Percentiles rank a stretch among this genome's conserved stretches.
Conservation (phyloP, 495 filamentous ascomycete genomes). For the Podospora sp. region DNA sequence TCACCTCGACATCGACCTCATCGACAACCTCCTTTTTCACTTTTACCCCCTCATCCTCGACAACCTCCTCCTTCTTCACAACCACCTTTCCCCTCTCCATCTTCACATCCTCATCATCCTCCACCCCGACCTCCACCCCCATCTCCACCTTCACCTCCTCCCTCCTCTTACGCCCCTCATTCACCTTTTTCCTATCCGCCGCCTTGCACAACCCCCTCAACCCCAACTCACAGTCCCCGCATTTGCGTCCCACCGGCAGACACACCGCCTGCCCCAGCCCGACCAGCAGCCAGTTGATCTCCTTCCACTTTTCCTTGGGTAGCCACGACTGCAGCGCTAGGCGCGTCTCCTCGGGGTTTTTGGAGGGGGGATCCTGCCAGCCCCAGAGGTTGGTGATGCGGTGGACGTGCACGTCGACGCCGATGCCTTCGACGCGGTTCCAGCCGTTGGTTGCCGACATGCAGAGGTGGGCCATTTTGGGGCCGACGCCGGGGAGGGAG, state of each 20-base stretch:
- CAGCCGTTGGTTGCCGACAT: slow-evolving; percentile 63
- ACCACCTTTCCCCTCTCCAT: slow-evolving; percentile 24
- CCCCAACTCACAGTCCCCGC: slow-evolving; percentile 80
- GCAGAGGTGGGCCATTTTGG: slow-evolving; percentile 97
- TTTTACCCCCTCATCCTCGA: slow-evolving; percentile 31
- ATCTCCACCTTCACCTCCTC: slow-evolving; percentile 35
- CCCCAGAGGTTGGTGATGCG: slow-evolving; percentile 96
- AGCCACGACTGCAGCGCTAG: slow-evolving; percentile 78
- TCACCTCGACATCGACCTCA: slow-evolving; percentile 26
- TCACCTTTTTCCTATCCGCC: slow-evolving; percentile 61
- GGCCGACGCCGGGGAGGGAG: slow-evolving; percentile 86
- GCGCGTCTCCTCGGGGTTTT: slow-evolving; percentile 84
- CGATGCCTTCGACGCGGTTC: slow-evolving; percentile 62
- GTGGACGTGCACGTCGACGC: slow-evolving; percentile 72
- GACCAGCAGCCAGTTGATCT: slow-evolving; percentile 91
- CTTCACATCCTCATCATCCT: slow-evolving; percentile 24
- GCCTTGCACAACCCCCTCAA: slow-evolving; percentile 74
- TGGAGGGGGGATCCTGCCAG: slow-evolving; percentile 68
- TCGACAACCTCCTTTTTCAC: slow-evolving; percentile 30
- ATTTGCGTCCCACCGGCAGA: slow-evolving; percentile 74
- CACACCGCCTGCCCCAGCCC: slow-evolving; percentile 88
- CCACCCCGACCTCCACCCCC: slow-evolving; percentile 35
- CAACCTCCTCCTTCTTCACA: slow-evolving; percentile 27
- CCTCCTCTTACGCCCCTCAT: slow-evolving; percentile 47
- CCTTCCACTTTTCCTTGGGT: slow-evolving; percentile 85